Percentiles rank a stretch among this genome's conserved stretches.
Conservation (phyloP, 257 asterid species). For the Solanum microdontum region DNA sequence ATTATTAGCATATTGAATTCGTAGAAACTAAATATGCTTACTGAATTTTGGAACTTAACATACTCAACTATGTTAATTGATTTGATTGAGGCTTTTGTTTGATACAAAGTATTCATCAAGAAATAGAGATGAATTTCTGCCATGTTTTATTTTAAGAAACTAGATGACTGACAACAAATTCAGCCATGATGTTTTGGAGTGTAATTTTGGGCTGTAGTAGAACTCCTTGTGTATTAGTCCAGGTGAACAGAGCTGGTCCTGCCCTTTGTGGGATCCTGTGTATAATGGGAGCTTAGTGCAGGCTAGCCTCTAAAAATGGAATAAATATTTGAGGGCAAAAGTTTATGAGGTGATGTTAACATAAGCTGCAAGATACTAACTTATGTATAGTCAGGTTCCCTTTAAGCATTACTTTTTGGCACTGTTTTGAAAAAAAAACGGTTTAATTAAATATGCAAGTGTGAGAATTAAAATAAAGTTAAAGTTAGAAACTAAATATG, state of each 20-base stretch:
- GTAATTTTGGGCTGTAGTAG: neutral
- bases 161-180: neutral
- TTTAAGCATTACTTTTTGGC: neutral
- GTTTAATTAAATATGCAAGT: neutral
- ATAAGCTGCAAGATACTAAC: neutral
- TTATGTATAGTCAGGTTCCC: neutral
- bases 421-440: neutral
- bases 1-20: neutral
- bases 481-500: neutral
- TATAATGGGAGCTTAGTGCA: neutral
- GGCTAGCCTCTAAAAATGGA: neutral
- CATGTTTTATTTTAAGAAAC: neutral
- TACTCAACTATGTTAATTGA: neutral
- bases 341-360: neutral
- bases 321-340: neutral
- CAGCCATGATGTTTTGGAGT: neutral
- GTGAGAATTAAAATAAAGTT: neutral
- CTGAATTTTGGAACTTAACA: neutral
- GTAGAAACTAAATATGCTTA: neutral
- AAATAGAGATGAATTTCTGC: neutral
- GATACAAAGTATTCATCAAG: neutral
- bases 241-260: neutral
- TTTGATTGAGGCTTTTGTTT: neutral
- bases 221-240: neutral
- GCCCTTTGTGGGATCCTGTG: neutral